Conservation (phyloP, 345 rosid genomes). For the Euphorbia lathyris region DNA sequence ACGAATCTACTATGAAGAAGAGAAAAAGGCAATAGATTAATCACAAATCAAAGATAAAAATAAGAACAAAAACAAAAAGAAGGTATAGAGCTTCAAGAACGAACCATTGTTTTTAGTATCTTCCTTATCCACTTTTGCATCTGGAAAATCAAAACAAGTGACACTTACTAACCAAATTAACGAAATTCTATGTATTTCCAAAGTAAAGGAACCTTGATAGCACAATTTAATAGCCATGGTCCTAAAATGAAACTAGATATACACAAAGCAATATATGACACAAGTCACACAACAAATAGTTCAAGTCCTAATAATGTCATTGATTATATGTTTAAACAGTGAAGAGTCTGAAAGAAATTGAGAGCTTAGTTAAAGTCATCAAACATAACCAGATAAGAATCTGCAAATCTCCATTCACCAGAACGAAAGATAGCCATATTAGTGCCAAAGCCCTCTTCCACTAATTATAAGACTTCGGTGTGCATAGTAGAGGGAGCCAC, state of each 20-base stretch:
- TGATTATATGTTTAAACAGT: background rate
- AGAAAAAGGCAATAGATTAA: background rate
- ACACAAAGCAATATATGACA: background rate
- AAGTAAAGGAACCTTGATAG: background rate
- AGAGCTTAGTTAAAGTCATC: background rate
- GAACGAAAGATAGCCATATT: background rate
- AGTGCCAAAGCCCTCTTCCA: background rate
- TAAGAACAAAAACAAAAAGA: constrained; percentile 6
- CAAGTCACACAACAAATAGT: background rate
- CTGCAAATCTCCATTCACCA: constrained; percentile 3
- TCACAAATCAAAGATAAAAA: background rate
- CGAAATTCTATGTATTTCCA: constrained; percentile 6
- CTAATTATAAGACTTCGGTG: background rate
- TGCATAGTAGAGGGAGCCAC: background rate
- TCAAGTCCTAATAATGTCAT: background rate
- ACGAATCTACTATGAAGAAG: constrained; percentile 4
- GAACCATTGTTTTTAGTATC: constrained; percentile 68
- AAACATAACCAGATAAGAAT: background rate
- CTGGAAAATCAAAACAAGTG: constrained; percentile 37
- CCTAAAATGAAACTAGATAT: background rate
- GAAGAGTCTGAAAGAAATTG: background rate
- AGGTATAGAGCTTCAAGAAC: background rate
- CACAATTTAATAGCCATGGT: background rate
- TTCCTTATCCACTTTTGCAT: constrained; percentile 80
- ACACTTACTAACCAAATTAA: constrained; percentile 1